Conservation (phyloP, 139 green algal genomes). For the Gonium pectorale region DNA sequence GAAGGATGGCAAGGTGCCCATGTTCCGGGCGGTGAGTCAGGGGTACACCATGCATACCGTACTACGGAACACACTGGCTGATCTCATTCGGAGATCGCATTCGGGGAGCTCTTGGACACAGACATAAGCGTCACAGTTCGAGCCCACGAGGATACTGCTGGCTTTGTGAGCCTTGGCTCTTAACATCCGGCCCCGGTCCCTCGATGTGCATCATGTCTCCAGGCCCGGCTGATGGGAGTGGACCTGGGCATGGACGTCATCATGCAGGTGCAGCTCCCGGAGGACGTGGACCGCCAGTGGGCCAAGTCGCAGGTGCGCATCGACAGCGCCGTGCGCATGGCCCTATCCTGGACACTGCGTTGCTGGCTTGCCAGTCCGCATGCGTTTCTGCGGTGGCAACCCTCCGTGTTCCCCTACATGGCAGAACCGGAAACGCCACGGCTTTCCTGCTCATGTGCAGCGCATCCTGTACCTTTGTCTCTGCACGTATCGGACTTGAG, state of each 20-base stretch:
- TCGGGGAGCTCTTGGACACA: background rate
- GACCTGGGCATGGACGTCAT: slow-evolving; percentile 48
- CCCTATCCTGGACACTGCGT: background rate
- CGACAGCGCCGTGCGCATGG: background rate
- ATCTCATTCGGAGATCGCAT: background rate
- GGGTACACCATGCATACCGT: background rate
- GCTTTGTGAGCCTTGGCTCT: too few relatives aligned
- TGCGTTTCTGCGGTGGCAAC: background rate
- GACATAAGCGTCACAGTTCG: background rate
- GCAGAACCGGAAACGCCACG: too few relatives aligned
- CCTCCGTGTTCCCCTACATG: background rate
- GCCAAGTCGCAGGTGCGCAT: slow-evolving; percentile 33
- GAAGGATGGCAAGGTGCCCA: background rate
- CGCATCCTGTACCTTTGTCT: background rate
- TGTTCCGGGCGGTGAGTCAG: background rate
- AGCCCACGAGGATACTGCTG: background rate
- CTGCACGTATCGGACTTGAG: too few relatives aligned
- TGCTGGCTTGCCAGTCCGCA: background rate
- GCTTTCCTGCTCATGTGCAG: background rate
- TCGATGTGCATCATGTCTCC: too few relatives aligned
- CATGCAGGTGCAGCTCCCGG: slow-evolving; percentile 17
- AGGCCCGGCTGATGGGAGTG: slow-evolving; percentile 40
- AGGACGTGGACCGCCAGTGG: slow-evolving; percentile 27
- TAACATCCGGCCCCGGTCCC: too few relatives aligned
- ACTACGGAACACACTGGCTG: background rate